Base-by-base conservation (phyloP, 75 land plant genomes). In the Isoetes taiwanensis region DNA sequence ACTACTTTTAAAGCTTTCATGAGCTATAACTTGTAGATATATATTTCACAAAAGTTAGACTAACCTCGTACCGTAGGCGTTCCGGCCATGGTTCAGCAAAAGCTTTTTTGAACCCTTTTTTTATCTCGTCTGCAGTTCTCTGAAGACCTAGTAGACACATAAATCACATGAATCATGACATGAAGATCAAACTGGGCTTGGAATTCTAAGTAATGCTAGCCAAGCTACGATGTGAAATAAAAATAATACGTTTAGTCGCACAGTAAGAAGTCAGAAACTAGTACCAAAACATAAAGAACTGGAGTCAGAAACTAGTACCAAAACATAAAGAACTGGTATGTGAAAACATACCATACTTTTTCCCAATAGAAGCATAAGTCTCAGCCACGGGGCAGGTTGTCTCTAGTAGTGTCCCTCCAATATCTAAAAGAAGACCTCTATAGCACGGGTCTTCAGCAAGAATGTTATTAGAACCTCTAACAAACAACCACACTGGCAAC, bases 21-120 rank as follows among this genome's bases (percentile, higher is more conserved):
- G n/a, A n/a, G n/a, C n/a, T n/a, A n/a, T n/a, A n/a, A n/a, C n/a
- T n/a, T n/a, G n/a, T n/a, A n/a, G n/a, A n/a, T n/a, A n/a, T n/a
- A n/a, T n/a, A n/a, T n/a, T n/a, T n/a, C n/a, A 52, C 10, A 41
- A 16, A 28, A 25, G 30, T 50, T 10, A 27, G 46, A 20, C 57
- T 26, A 11, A 85, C 96, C 90, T 85, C 74, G 50, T 90, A 90
- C 1, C 96, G 78, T 17, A 90, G 79, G 52, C 79, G 75, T 52
- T 79, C 75, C 55, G 96, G 86, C 96, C 96, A 90, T 26, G 83
- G 73, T 42, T 79, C 86, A 28, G 83, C 61, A 71, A 90, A 80
- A 4, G 84, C 96, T 64, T 76, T 85, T 71, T 60, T 85, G 28
- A 85, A 90, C 17, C 91, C 91, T 61, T 82, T 73, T 66, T 90